Percentiles rank a stretch among this genome's conserved stretches.
phyloP scores from a whole-genome alignment of 805 yeast species.

The Saccharomyces jurei region DNA sequence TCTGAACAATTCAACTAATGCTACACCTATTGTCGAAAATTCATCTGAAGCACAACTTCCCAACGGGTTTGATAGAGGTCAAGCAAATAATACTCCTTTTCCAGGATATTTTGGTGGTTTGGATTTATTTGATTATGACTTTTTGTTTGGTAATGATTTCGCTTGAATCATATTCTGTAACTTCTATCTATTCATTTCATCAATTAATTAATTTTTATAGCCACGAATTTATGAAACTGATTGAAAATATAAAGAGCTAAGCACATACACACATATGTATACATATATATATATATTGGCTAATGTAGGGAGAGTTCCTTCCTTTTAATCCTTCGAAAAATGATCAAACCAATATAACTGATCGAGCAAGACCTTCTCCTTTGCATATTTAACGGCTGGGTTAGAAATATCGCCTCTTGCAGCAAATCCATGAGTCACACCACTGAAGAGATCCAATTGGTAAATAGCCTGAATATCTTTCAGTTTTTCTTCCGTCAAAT shows the following conservation, averaged over 20 bases:
- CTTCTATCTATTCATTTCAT: not conserved
- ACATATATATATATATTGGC: not conserved
- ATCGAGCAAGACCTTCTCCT: slow-evolving; percentile 49
- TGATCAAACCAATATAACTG: slow-evolving; percentile 28
- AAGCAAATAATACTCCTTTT: slow-evolving; percentile 1
- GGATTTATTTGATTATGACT: slow-evolving; percentile 27
- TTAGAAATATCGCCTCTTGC: slow-evolving; percentile 61
- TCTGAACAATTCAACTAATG: not conserved
- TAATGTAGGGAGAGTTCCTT: not conserved
- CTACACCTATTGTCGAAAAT: not conserved
- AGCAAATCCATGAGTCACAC: slow-evolving; percentile 70
- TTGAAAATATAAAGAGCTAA: not conserved
- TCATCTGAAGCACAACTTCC: not conserved
- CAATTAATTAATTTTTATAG: not conserved
- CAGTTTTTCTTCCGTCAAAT: slow-evolving; percentile 50
- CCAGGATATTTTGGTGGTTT: slow-evolving; percentile 23
- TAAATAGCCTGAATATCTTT: slow-evolving; percentile 46
- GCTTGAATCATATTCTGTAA: not conserved
- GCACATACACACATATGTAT: not conserved
- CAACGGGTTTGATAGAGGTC: not conserved
- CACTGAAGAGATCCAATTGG: slow-evolving; percentile 54
- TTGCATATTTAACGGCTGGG: slow-evolving; percentile 53
- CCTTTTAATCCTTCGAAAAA: not conserved
- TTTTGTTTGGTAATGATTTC: slow-evolving; percentile 20
- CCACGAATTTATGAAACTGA: not conserved